These are phyloP conservation scores for Sporothrix brasiliensis DNA, from an alignment of 2,329 filamentous ascomycete genomes.

Conservation along the genomic window DNA sequence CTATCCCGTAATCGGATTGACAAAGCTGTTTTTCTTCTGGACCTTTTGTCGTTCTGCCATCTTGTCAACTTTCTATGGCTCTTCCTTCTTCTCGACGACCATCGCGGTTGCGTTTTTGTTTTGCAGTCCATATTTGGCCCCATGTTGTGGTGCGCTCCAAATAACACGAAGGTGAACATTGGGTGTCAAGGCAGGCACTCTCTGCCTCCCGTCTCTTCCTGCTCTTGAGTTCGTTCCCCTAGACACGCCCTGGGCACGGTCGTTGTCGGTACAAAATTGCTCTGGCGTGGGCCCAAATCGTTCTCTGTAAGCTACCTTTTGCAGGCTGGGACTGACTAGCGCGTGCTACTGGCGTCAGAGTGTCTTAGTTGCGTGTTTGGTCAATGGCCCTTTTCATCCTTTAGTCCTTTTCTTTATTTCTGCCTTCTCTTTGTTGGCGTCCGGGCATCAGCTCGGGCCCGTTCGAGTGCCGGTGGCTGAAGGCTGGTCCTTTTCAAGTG, in stretches of 20 bases:
- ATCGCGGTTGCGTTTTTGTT: background rate
- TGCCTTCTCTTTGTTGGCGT: background rate
- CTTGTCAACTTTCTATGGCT: background rate
- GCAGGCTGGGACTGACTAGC: background rate
- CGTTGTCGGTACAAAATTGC: background rate
- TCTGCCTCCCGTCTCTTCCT: background rate
- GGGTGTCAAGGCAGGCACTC: background rate
- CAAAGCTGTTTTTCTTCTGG: background rate
- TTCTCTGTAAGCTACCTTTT: background rate
- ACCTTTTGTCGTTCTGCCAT: too few relatives aligned
- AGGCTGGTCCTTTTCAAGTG: slow-evolving; percentile 3
- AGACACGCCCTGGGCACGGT: slow-evolving; percentile 22
- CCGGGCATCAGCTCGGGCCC: slow-evolving; percentile 24
- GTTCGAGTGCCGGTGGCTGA: slow-evolving; percentile 22
- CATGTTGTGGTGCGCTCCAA: background rate
- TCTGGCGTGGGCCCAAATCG: background rate
- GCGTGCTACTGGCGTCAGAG: slow-evolving; percentile 3
- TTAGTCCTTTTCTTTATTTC: background rate
- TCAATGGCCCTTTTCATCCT: background rate
- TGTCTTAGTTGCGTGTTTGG: background rate
- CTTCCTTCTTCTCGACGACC: background rate
- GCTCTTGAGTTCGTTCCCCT: slow-evolving; percentile 7
- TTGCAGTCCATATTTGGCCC: background rate
- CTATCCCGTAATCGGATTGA: slow-evolving; percentile 8
- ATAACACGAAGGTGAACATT: background rate